A percentile compares a stretch with the other conserved stretches of the same genome.
These are phyloP conservation scores for Bruguiera gymnorhiza DNA, from an alignment of 345 rosid species.

Conservation along the genomic window DNA sequence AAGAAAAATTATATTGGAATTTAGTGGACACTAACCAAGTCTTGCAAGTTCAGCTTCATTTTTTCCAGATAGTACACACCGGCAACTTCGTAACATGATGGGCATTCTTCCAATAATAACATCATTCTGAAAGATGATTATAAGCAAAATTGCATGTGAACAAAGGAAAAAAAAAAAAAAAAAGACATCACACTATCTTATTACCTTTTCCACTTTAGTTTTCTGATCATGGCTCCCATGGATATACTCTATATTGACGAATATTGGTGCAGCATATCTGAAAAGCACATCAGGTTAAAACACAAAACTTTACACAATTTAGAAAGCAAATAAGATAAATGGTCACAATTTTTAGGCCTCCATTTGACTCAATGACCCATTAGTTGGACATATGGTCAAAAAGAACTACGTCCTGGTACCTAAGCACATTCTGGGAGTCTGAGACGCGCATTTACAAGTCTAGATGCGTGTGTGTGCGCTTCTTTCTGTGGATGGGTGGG, in stretches of 20 bases:
- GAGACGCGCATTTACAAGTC: too few species aligned
- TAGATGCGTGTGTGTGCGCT: too few species aligned
- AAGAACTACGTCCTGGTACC: background rate
- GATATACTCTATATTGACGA: constrained; percentile 67
- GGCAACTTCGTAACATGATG: constrained; percentile 77
- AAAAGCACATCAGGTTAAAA: constrained; percentile 16
- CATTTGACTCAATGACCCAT: background rate
- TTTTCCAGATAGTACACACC: constrained; percentile 71
- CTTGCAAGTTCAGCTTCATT: constrained; percentile 92
- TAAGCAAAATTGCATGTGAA: background rate
- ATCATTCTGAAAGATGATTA: constrained; percentile 46
- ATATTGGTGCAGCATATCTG: constrained; percentile 86
- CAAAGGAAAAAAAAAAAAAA: background rate
- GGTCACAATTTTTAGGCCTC: background rate
- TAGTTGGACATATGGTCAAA: background rate
- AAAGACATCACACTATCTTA: constrained; percentile 4
- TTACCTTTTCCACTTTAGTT: constrained; percentile 49
- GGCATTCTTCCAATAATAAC: constrained; percentile 84
- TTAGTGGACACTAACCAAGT: constrained; percentile 53
- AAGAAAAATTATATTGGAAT: constrained; percentile 7
- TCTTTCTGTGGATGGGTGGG: too few species aligned
- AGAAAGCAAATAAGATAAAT: background rate
- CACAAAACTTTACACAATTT: background rate
- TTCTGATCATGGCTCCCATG: constrained; percentile 48
- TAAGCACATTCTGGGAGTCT: too few species aligned